Conservation (phyloP, 2,329 filamentous ascomycete species). For the Didymella lethalis region DNA sequence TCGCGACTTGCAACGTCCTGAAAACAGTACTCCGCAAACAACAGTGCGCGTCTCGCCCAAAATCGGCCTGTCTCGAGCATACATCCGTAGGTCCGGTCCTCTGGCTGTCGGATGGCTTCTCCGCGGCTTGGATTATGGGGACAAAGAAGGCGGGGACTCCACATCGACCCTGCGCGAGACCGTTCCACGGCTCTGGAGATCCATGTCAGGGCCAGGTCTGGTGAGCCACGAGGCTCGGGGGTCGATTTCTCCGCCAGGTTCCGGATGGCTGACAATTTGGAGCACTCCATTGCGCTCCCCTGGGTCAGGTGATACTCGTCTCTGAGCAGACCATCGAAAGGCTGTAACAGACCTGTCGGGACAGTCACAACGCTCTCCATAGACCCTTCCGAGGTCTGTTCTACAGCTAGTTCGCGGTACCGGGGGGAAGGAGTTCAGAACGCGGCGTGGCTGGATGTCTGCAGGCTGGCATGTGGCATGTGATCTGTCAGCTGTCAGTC, state of each 20-base stretch:
- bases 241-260: constrained; percentile 2
- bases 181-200: constrained; percentile 19
- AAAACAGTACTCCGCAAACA: not conserved
- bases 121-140: constrained; percentile 12
- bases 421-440: not conserved
- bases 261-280: constrained; percentile 4
- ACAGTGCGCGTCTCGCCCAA: constrained; percentile 6
- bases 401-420: not conserved
- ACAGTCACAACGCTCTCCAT: constrained; percentile 3
- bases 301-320: not conserved
- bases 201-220: constrained; percentile 7
- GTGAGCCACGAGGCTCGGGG: constrained; percentile 7
- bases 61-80: constrained; percentile 7
- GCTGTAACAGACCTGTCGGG: not conserved
- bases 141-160: constrained; percentile 28
- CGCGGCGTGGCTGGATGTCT: constrained; percentile 1
- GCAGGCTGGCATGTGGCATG: not conserved
- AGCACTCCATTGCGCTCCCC: not conserved
- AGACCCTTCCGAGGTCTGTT: constrained; percentile 7
- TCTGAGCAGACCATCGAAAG: not conserved
- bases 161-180: constrained; percentile 30
- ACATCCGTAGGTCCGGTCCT: constrained; percentile 13
- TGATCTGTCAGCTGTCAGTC: not conserved
- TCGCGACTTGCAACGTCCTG: not conserved
- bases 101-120: constrained; percentile 4